Conservation (phyloP, 2,329 filamentous ascomycete genomes). For the Calonectria naviculata region DNA sequence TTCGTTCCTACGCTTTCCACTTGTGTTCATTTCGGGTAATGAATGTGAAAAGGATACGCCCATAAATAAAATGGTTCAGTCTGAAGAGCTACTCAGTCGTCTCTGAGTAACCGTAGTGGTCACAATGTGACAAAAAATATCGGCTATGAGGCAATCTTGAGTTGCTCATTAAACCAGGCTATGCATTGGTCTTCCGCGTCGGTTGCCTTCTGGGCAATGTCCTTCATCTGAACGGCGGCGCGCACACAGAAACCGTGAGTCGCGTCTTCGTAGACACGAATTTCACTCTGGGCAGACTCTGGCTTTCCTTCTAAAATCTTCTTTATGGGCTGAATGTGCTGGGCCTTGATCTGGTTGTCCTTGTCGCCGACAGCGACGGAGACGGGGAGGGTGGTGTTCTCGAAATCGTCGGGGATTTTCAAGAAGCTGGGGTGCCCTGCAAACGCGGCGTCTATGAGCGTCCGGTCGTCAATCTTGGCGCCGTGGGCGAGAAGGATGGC, state of each 20-base stretch:
- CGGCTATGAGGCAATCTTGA: constrained; percentile 18
- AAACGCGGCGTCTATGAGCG: constrained; percentile 63
- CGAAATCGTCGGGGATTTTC: constrained; percentile 58
- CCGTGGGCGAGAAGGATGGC: constrained; percentile 59
- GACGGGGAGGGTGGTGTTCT: constrained; percentile 55
- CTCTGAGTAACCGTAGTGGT: neutral
- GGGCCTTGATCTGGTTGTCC: constrained; percentile 52
- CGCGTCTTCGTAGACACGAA: constrained; percentile 49
- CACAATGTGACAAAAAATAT: neutral
- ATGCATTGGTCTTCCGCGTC: constrained; percentile 49
- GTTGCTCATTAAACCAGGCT: constrained; percentile 45
- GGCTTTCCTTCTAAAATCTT: constrained; percentile 48
- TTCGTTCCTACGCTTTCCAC: neutral
- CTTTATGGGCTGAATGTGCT: constrained; percentile 47
- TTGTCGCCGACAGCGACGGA: constrained; percentile 58
- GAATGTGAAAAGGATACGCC: too few species aligned
- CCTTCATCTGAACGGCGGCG: constrained; percentile 40
- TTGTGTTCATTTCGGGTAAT: neutral
- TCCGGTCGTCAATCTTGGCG: constrained; percentile 38
- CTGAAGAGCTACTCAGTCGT: neutral
- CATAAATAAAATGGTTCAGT: too few species aligned
- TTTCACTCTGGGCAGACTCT: constrained; percentile 47
- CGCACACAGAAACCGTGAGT: constrained; percentile 56
- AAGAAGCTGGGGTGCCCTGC: constrained; percentile 64
- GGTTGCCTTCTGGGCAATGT: constrained; percentile 40